Evolutionary conservation across 345 rosid genomes (phyloP).

Genomic region (Eucalyptus cladocalyx): DNA sequence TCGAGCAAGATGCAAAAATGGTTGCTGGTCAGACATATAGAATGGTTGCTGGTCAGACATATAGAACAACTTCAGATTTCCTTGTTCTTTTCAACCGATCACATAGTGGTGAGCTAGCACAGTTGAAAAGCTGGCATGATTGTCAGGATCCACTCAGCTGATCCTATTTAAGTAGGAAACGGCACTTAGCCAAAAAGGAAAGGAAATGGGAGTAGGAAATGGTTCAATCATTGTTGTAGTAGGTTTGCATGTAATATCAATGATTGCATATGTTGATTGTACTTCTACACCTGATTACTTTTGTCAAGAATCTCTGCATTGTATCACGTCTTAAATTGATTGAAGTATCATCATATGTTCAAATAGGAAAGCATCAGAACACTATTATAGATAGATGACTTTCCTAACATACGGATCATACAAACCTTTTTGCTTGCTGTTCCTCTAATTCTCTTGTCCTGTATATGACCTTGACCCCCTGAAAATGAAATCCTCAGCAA

Average conservation of each 20-base stretch:
- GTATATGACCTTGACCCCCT: conserved; percentile 81
- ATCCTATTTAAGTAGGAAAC: background rate
- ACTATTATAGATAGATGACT: background rate
- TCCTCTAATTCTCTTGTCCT: conserved; percentile 85
- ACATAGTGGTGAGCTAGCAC: background rate
- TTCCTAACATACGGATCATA: background rate
- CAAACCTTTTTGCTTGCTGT: conserved; percentile 76
- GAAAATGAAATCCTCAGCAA: background rate
- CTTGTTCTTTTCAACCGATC: background rate
- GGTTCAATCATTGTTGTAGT: background rate
- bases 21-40: background rate
- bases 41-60: background rate
- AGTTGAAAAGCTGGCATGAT: background rate
- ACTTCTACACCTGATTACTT: background rate
- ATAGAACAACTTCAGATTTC: background rate
- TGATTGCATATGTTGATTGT: background rate
- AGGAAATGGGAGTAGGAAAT: background rate
- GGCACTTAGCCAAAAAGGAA: background rate
- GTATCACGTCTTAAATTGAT: background rate
- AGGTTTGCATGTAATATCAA: background rate
- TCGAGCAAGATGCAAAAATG: background rate
- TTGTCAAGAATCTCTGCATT: background rate
- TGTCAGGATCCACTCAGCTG: background rate
- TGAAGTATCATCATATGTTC: background rate
- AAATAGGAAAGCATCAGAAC: background rate